Evolutionary conservation across 352 stramenopile genomes (phyloP), one percentile per base, ranked within the genome.

Genomic region (Phytophthora hybrid): DNA sequence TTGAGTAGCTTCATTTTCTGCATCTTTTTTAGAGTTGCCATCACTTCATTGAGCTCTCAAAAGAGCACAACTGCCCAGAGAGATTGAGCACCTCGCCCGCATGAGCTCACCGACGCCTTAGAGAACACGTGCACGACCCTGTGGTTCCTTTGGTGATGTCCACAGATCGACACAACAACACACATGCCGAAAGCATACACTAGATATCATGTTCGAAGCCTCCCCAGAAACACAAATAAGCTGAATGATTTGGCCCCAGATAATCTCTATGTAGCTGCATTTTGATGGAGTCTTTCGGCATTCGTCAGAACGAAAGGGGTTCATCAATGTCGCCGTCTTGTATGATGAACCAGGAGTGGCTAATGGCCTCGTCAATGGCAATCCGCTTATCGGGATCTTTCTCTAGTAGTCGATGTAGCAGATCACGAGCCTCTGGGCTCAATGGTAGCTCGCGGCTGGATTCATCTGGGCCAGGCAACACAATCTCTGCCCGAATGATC

Each of bases 311-410:
- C 41, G 87, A 94, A 46, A 87, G 77, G 4, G 87, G 87, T 52
- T 93, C 81, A 7, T 92, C 88, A 10, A 84, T 77, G 3, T 83
- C 73, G 6, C 79, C 71, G 16, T 76, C 63, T 32, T 76, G 57
- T 6, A 21, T 18, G n/a, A n/a, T n/a, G 18, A 96, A 76, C 89
- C 89, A 96, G 32, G 82, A 79, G 65, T 96, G 89, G 0, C 68
- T 31, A 18, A 93, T 76, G 39, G 85, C 81, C 26, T 85, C 79
- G 5, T 31, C 39, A 49, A 94, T 70, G 18, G 85, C 76, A 60
- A 93, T 91, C 19, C 90, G 74, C n/a, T 85, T 63, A 4, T 46
- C 51, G 0, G 80, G 80, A 32, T 92, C 74, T 56, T 89, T 90
- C 16, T 72, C 68, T 19, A 97, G 64, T 34, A 95, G 29, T 39